Conservation (phyloP, 352 stramenopile species). For the Globisporangium uncinulatum region DNA sequence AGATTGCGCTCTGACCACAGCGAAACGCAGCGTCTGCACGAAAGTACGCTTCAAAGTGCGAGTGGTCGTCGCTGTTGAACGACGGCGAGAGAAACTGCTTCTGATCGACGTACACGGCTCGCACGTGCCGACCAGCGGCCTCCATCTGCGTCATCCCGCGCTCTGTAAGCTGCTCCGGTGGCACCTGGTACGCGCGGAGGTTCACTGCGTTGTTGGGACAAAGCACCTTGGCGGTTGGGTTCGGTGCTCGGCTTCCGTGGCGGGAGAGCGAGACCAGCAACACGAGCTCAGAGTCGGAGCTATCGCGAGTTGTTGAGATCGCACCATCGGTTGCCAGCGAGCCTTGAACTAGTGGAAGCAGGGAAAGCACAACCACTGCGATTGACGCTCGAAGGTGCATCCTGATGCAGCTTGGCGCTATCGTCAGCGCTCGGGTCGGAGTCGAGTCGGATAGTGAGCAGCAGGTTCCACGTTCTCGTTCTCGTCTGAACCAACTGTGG, state of each 20-base stretch:
- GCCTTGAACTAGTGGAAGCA: not conserved
- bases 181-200: constrained; percentile 49
- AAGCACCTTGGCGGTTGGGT: constrained; percentile 48
- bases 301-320: too few species aligned
- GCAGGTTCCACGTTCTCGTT: not conserved
- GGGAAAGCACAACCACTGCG: too few species aligned
- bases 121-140: constrained; percentile 49
- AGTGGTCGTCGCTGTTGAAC: constrained; percentile 54
- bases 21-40: constrained; percentile 59
- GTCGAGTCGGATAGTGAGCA: too few species aligned
- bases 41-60: constrained; percentile 72
- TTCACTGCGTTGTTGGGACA: constrained; percentile 68
- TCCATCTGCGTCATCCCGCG: constrained; percentile 70
- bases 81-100: constrained; percentile 58
- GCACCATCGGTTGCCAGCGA: too few species aligned
- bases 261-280: constrained; percentile 63
- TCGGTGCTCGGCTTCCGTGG: constrained; percentile 68
- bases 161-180: constrained; percentile 69
- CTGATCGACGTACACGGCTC: constrained; percentile 61
- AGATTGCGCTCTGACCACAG: constrained; percentile 65
- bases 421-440: too few species aligned
- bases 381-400: too few species aligned
- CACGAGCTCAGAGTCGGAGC: constrained; percentile 47
- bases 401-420: too few species aligned
- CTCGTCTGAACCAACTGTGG: not conserved